Conservation (phyloP, 2,329 filamentous ascomycete genomes). For the Ophiostoma ips region DNA sequence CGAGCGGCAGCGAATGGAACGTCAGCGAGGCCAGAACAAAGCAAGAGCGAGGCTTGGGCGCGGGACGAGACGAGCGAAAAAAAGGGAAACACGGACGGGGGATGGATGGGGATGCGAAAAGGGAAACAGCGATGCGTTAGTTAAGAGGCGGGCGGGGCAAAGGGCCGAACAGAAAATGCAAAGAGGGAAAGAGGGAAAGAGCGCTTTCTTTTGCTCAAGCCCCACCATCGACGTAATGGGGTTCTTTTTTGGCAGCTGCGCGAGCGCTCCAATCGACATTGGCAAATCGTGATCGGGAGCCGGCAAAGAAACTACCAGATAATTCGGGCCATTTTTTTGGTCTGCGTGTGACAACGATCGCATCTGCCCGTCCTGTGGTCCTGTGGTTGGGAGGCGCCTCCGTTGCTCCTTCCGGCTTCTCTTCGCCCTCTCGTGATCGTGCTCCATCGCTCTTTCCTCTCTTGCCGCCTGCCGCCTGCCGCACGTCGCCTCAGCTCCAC, state of each 20-base stretch:
- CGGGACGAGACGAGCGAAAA: neutral
- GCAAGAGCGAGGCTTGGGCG: neutral
- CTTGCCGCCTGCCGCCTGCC: neutral
- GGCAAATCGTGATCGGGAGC: no score
- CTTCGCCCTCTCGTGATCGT: neutral
- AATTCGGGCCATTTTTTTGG: no score
- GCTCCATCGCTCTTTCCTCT: neutral
- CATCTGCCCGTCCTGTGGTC: no score
- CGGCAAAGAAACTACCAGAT: no score
- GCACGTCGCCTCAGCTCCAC: neutral
- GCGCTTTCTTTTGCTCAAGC: neutral
- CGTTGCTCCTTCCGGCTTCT: neutral
- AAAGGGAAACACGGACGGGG: neutral
- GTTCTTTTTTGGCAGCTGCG: no score
- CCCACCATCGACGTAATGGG: constrained; percentile 11
- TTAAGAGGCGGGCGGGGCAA: constrained; percentile 9
- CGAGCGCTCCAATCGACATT: neutral
- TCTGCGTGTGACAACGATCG: no score
- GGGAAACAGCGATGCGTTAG: neutral
- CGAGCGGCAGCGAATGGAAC: neutral
- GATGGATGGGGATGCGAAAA: neutral
- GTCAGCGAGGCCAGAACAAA: neutral
- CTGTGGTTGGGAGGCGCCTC: neutral
- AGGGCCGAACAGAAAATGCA: constrained; percentile 5
- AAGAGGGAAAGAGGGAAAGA: neutral